Base-by-base conservation (phyloP, 2,329 filamentous ascomycete genomes). In the Thermoascus crustaceus region DNA sequence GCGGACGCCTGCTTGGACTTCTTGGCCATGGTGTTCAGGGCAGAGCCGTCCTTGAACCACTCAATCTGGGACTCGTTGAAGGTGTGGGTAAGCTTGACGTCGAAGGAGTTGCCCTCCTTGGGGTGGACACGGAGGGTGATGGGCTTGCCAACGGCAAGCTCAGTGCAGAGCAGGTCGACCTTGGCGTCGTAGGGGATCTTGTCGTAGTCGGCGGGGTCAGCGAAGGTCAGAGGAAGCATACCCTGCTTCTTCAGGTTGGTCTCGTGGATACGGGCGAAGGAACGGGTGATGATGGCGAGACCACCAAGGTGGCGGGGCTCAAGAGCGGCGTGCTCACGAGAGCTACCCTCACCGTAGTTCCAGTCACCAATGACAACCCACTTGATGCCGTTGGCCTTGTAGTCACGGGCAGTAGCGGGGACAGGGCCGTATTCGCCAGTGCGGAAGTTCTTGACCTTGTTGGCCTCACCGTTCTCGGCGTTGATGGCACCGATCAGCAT, bases 191-290 rank as follows among this genome's bases (percentile, higher is more conserved):
- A 84, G 62, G 82, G 78, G 66, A 98, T 88, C 78, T 85, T 94
- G 66, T 98, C 91, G 68, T 98, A 98, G 68, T 98, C 91, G 62
- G 82, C 89, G 38, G 89, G 89, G 61, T 96, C 80, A 39, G 78
- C 69, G 72, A 98, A 98, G 55, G 88, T 96, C 48, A 98, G 77
- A 57, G 91, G 91, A 71, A 98, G 84, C 89, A 98, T 95, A 70
- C 91, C 91, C 79, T 98, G 91, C 82, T 98, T 98, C 85, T 98
- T 98, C 73, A 98, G 71, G 79, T 98, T 98, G 74, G 91, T 98
- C 77, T 98, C 91, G 77, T 98, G 91, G 61, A 98, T 98, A 83
- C 91, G 91, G 58, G 91, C 91, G 63, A 98, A 98, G 47, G 78
- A 85, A 61, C 86, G 82, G 60, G 83, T 88, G 63, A 98, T 93